Evolutionary conservation across 805 yeast genomes (phyloP), one percentile per base, ranked within the genome.

Genomic region (Metschnikowia hibisci): DNA sequence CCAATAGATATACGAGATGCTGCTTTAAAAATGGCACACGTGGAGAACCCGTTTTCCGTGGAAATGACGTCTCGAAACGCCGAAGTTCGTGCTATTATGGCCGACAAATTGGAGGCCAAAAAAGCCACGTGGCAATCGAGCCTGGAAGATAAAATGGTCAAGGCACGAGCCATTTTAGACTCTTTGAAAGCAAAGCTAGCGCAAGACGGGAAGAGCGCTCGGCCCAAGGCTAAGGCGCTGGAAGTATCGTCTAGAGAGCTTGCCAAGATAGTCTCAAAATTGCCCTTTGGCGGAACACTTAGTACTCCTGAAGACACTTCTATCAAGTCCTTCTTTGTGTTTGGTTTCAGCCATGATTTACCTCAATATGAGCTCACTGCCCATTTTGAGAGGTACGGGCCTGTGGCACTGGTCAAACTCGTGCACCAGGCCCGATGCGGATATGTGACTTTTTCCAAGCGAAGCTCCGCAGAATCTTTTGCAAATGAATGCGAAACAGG

Each of bases 1-100:
- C 87, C 96, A 0, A 60, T 88, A 13, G 78, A 81, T 9, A 65
- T 88, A 6, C 70, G 96, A 50, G 96, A 90, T 55, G 81, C 87
- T 1, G 86, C 96, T 4, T 61, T 89, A 54, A 80, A 81, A 52
- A 72, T 87, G 74, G 83, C 90, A 2, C 82, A 82, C 12, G 25
- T 53, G 12, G 50, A 41, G 6, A 51, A 51, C 32, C 50, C 40
- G 4, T 47, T 36, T 27, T 48, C 48, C 3, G 66, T 73, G 12
- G 71, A 52, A 12, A 53, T 37, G 12, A 44, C 46, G 12, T 46
- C 63, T 8, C 48, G 50, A 34, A 62, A 65, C 42, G 45, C 58
- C 13, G 74, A 69, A 51, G 66, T 67, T 4, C 62, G 59, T 44
- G 74, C 74, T 6, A 59, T 67, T 10, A 54, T 59, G 44, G 74